Base-by-base conservation (phyloP, 192 early-diverging fungal genomes). In the Coemansia sp. region DNA sequence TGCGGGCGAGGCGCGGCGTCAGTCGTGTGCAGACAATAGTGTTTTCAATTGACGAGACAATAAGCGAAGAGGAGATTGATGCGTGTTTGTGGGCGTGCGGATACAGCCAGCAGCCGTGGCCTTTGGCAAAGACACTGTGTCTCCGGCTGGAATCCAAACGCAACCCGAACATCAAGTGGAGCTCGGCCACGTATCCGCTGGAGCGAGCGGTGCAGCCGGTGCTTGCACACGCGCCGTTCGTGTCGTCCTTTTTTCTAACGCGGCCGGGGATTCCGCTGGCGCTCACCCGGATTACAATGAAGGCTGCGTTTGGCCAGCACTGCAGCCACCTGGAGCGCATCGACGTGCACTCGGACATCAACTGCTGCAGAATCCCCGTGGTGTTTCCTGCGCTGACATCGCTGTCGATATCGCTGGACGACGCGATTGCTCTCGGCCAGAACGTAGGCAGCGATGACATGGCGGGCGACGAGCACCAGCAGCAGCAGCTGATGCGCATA, bases 21-120 rank as follows among this genome's bases (percentile, higher is more conserved):
- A 41, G 63, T 32, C 60, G 61, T 4, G 74, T 64, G 37, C 64
- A 67, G n/a, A 70, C 74, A 0, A 67, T 76, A n/a, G 65, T 76
- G 10, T 16, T 76, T 40, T 61, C 65, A 2, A 56, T 76, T 1
- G 61, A 70, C 45, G 74, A 54, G 15, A 59, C 61, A 2, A 56
- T 76, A 53, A 42, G 47, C 40, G 48, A 67, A 54, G 44, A 43
- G 18, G 50, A 70, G 15, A 66, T 67, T 6, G 61, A 63, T 26
- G 42, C 60, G 5, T 70, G 61, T 4, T 44, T 76, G 10, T 40
- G 37, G 6, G 64, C 63, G 23, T 59, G 59, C 40, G 64, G 69
- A 8, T 67, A 58, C 32, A 38, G 44, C 15, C 37, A 56, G 26
- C 53, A 67, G 43, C 53, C 65, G 61, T 76, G 74, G 74, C 42